Conservation (phyloP, 441 rosid species). For the Manihot esculenta region DNA sequence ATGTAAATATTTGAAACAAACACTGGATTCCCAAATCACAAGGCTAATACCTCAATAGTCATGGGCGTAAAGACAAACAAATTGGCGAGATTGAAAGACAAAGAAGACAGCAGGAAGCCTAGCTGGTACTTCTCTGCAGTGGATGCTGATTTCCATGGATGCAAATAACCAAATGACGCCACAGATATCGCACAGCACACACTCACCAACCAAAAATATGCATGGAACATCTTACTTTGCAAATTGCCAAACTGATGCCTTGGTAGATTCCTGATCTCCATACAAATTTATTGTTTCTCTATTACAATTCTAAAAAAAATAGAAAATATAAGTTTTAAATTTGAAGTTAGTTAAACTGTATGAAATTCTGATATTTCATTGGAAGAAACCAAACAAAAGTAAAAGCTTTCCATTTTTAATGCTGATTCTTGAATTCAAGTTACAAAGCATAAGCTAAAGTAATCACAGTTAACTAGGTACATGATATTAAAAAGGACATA, state of each 20-base stretch:
- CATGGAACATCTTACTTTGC: conserved; percentile 95
- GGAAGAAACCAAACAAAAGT: not conserved
- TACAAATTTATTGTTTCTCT: not conserved
- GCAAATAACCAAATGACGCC: conserved; percentile 69
- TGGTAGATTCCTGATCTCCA: conserved; percentile 62
- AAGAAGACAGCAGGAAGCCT: conserved; percentile 68
- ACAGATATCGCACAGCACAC: conserved; percentile 65
- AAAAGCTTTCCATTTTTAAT: not conserved
- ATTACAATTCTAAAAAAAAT: not conserved
- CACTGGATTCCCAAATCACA: not conserved
- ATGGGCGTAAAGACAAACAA: conserved; percentile 80
- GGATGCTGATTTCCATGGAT: conserved; percentile 84
- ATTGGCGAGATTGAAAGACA: conserved; percentile 80
- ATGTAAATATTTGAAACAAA: too few relatives aligned
- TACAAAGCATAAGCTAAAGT: not conserved
- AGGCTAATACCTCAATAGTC: conserved; percentile 69
- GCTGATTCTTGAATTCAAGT: not conserved
- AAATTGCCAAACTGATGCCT: conserved; percentile 87
- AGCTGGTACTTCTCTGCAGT: conserved; percentile 75
- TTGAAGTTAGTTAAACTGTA: too few relatives aligned
- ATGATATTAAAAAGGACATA: not conserved
- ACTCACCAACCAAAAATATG: conserved; percentile 70
- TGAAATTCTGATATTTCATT: not conserved
- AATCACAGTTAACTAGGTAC: not conserved
- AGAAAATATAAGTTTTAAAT: not conserved